Conservation (phyloP, 768 basidiomycete genomes). For the Wakefieldia striispora region DNA sequence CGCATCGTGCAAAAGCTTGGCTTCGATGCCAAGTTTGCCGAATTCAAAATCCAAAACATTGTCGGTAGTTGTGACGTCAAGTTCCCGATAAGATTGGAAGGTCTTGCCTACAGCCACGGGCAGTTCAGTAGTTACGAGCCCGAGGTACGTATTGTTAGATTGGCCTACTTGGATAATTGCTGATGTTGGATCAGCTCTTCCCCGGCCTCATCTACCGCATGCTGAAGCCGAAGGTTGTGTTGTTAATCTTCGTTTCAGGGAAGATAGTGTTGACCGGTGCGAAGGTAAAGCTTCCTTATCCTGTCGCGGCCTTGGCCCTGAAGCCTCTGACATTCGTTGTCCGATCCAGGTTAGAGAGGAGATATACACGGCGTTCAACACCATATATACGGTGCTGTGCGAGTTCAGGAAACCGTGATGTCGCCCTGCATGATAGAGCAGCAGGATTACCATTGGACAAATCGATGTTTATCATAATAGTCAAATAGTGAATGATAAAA, state of each 20-base stretch:
- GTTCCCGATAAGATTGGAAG: conserved; percentile 97
- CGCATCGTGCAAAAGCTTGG: conserved; percentile 99
- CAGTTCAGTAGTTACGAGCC: conserved; percentile 98
- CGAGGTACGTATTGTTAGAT: conserved; percentile 59
- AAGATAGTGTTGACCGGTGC: conserved; percentile 99
- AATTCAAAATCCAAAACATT: conserved; percentile 99
- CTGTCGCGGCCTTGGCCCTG: conserved; percentile 14
- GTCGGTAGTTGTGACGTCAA: conserved; percentile 98
- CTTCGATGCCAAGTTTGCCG: conserved; percentile 98
- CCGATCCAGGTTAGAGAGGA: conserved; percentile 86
- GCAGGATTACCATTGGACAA: no score
- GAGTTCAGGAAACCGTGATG: conserved; percentile 84
- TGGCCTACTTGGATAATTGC: neutral
- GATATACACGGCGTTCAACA: conserved; percentile 99
- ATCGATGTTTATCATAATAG: no score
- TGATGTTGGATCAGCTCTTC: conserved; percentile 65
- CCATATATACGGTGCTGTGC: conserved; percentile 96
- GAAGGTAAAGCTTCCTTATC: conserved; percentile 61
- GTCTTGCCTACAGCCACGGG: conserved; percentile 95
- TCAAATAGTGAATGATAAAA: no score
- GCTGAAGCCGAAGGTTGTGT: conserved; percentile 99
- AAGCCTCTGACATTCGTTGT: conserved; percentile 37
- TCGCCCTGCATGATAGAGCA: neutral
- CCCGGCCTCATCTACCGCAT: conserved; percentile 99
- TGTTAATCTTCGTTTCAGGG: conserved; percentile 97